Evolutionary conservation across 352 stramenopile genomes (phyloP).

Genomic region (Pythium brassicae): DNA sequence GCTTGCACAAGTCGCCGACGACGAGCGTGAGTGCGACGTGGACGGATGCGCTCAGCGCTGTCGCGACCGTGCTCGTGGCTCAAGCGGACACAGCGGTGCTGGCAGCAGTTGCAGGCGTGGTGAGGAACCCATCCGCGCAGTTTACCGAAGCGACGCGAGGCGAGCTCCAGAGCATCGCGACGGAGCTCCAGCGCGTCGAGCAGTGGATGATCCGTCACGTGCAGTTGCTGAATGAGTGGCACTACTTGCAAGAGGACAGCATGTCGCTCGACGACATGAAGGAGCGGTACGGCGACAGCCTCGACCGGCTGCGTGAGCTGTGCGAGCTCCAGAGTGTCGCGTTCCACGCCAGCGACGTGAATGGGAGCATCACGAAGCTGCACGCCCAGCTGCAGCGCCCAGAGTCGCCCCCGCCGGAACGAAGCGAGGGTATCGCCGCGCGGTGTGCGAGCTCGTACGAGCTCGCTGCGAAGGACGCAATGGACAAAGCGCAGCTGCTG

Average conservation of each 20-base stretch:
- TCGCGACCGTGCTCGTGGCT: slow-evolving; percentile 10
- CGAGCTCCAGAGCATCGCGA: slow-evolving; percentile 27
- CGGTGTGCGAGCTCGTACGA: slow-evolving; percentile 18
- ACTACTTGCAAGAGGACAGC: slow-evolving; percentile 37
- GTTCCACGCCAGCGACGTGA: slow-evolving; percentile 32
- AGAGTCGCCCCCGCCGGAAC: slow-evolving; percentile 2
- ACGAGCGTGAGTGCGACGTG: slow-evolving; percentile 13
- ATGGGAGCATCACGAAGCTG: slow-evolving; percentile 31
- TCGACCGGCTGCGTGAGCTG: slow-evolving; percentile 40
- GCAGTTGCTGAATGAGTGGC: slow-evolving; percentile 63
- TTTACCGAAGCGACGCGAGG: background rate
- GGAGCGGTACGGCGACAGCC: slow-evolving; percentile 50
- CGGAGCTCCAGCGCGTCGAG: slow-evolving; percentile 40
- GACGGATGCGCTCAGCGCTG: slow-evolving; percentile 9
- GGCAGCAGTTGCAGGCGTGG: background rate
- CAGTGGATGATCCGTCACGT: slow-evolving; percentile 63
- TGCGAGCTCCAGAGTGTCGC: slow-evolving; percentile 38
- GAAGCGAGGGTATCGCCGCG: too few relatives aligned
- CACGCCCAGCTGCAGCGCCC: slow-evolving; percentile 24
- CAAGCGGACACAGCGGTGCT: slow-evolving; percentile 4
- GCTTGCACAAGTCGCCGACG: slow-evolving; percentile 12
- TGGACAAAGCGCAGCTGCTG: slow-evolving; percentile 26
- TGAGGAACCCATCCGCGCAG: background rate
- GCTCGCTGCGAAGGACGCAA: slow-evolving; percentile 23
- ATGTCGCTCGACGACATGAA: slow-evolving; percentile 39